phyloP scores from a whole-genome alignment of 1,284 basidiomycete species.

The Cryptococcus sp. region DNA sequence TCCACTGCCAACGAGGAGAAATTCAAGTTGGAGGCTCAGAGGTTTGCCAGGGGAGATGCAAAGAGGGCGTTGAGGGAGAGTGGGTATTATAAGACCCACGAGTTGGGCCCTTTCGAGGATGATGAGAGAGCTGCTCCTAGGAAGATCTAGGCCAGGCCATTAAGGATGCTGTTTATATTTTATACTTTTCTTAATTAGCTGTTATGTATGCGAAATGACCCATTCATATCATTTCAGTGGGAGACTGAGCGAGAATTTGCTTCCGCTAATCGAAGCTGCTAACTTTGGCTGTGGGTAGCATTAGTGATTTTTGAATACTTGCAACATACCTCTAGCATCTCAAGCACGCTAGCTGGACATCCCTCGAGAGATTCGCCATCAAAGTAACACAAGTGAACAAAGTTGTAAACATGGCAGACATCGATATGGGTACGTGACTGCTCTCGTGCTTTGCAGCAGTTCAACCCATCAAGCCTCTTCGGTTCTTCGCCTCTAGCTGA shows the following conservation, averaged over 20 bases:
- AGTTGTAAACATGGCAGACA: slow-evolving; percentile 32
- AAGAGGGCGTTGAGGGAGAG: slow-evolving; percentile 33
- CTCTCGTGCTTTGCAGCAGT: not conserved
- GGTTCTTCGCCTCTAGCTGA: not conserved
- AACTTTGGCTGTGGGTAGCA: no score
- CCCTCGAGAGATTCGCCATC: no score
- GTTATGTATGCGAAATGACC: no score
- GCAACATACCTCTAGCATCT: no score
- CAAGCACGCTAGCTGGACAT: no score
- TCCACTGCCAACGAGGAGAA: slow-evolving; percentile 25
- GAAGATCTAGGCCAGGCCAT: slow-evolving; percentile 15
- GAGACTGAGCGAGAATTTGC: no score
- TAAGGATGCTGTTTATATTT: no score
- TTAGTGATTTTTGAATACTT: no score
- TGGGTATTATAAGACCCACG: slow-evolving; percentile 22
- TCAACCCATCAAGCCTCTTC: not conserved
- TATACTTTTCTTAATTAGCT: no score
- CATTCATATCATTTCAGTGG: no score
- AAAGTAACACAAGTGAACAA: not conserved
- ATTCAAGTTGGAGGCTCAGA: slow-evolving; percentile 26
- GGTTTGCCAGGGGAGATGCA: slow-evolving; percentile 22
- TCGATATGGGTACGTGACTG: slow-evolving; percentile 26
- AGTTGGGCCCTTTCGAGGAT: slow-evolving; percentile 26
- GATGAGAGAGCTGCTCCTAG: slow-evolving; percentile 30
- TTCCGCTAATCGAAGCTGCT: no score